Conservation (phyloP, 2,329 filamentous ascomycete genomes). For the Monosporascus sp. region DNA sequence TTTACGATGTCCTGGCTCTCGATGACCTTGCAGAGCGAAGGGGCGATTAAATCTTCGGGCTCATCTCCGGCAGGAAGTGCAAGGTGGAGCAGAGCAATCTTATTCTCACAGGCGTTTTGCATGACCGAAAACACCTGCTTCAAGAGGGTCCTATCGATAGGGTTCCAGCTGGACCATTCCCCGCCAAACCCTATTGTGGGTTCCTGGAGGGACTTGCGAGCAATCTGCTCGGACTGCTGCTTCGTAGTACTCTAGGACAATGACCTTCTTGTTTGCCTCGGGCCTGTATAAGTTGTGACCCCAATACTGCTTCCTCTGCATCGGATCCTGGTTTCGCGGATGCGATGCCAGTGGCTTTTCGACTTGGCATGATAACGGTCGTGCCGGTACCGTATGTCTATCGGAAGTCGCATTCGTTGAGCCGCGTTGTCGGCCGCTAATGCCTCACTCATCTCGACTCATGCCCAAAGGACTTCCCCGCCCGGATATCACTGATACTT, state of each 20-base stretch:
- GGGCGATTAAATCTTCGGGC: constrained; percentile 18
- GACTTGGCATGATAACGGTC: too few relatives aligned
- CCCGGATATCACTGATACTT: too few relatives aligned
- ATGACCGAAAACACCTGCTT: constrained; percentile 20
- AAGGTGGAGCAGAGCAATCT: constrained; percentile 22
- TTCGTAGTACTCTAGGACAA: constrained; percentile 15
- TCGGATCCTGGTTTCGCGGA: too few relatives aligned
- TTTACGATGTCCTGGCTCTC: constrained; percentile 19
- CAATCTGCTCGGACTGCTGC: constrained; percentile 15
- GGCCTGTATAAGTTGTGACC: constrained; percentile 11
- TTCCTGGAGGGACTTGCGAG: constrained; percentile 15
- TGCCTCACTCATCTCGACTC: too few relatives aligned
- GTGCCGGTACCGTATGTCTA: too few relatives aligned
- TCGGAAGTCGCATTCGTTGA: too few relatives aligned
- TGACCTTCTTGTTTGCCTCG: constrained; percentile 4
- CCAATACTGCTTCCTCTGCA: constrained; percentile 3
- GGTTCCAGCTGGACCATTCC: constrained; percentile 18
- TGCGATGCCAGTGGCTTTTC: too few relatives aligned
- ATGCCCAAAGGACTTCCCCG: too few relatives aligned
- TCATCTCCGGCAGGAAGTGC: constrained; percentile 17
- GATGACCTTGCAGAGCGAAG: constrained; percentile 18
- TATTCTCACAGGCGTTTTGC: constrained; percentile 19
- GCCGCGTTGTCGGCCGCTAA: too few relatives aligned
- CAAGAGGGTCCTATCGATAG: constrained; percentile 4
- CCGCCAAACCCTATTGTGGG: constrained; percentile 23